These are phyloP conservation scores for Anaeromyces robustus DNA, from an alignment of 192 early-diverging fungal genomes.

Conservation along the genomic window DNA sequence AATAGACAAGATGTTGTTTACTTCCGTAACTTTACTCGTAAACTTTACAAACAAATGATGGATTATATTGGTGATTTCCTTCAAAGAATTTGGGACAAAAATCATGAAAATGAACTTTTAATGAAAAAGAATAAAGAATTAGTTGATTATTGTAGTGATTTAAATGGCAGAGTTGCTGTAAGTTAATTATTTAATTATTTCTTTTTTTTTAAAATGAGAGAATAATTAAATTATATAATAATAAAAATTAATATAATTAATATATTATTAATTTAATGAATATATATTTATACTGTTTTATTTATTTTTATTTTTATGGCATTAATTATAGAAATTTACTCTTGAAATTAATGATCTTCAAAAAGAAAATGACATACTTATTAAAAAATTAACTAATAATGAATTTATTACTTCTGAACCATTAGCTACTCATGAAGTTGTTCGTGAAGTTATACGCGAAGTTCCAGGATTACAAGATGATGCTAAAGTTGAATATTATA, in stretches of 20 bases:
- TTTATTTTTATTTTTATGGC: too few relatives aligned
- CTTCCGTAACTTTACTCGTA: background rate
- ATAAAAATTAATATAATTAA: too few relatives aligned
- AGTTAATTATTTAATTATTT: background rate
- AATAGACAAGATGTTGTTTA: background rate
- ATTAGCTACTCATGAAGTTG: background rate
- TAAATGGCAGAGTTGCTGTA: background rate
- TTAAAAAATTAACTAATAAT: background rate
- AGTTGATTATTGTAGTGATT: background rate
- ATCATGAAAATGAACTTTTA: background rate
- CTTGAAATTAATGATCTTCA: background rate
- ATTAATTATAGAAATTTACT: background rate
- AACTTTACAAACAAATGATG: background rate
- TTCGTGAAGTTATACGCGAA: too few relatives aligned
- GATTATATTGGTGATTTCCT: background rate
- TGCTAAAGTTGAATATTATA: background rate
- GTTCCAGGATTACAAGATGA: background rate
- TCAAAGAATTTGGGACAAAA: background rate
- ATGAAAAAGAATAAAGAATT: background rate
- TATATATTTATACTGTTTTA: too few relatives aligned
- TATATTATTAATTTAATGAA: too few relatives aligned
- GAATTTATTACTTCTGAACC: background rate
- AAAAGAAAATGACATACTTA: background rate
- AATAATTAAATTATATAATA: too few relatives aligned
- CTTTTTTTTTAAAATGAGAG: too few relatives aligned